These are phyloP conservation scores for Solanum ahanhuiri DNA, from an alignment of 257 asterid species.

Conservation along the genomic window DNA sequence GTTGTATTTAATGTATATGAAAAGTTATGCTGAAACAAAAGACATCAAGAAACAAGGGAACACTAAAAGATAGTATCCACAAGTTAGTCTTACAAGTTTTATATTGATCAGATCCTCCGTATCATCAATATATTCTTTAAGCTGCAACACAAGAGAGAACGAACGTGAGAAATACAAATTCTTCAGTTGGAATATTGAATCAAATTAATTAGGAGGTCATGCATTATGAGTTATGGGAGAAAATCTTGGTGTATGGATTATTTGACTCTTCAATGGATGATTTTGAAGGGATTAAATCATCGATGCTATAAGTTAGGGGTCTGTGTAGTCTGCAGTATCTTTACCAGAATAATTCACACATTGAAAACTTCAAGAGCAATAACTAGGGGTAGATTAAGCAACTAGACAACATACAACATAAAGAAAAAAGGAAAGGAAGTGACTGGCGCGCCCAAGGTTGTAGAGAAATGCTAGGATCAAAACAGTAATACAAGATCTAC, in stretches of 20 bases:
- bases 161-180: background rate
- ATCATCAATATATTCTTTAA: slow-evolving; percentile 93
- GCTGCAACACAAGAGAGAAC: slow-evolving; percentile 40
- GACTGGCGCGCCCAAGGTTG: background rate
- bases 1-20: background rate
- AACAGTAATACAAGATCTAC: background rate
- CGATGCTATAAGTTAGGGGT: background rate
- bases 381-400: background rate
- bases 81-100: slow-evolving; percentile 52
- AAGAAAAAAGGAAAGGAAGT: background rate
- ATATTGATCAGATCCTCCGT: slow-evolving; percentile 96
- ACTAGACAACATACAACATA: background rate
- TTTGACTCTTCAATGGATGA: background rate
- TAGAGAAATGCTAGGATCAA: background rate
- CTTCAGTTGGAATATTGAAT: background rate
- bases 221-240: background rate
- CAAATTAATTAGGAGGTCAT: background rate
- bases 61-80: background rate
- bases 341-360: background rate
- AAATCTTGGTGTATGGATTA: background rate
- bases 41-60: background rate
- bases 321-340: background rate
- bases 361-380: background rate
- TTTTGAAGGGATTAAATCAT: background rate
- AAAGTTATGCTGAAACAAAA: background rate